These are phyloP conservation scores for Lentinula sp. DNA, from an alignment of 768 basidiomycete genomes.

Conservation along the genomic window DNA sequence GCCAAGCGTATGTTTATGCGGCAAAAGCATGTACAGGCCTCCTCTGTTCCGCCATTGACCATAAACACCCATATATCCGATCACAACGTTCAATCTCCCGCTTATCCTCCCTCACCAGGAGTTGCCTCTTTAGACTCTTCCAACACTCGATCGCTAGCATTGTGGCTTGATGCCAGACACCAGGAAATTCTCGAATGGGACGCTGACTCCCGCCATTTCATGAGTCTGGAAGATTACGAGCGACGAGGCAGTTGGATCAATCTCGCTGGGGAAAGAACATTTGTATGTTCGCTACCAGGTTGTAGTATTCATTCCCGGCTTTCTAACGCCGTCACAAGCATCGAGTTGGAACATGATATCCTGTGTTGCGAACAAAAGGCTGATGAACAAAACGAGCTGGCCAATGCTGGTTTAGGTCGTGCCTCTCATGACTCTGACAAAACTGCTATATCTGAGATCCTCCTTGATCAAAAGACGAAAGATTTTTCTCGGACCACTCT, in stretches of 20 bases:
- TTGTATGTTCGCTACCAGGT: slow-evolving; percentile 9
- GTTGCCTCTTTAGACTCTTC: slow-evolving; percentile 24
- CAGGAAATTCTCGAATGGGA: slow-evolving; percentile 20
- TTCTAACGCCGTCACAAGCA: not conserved
- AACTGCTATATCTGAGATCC: not conserved
- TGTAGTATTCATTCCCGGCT: slow-evolving; percentile 5
- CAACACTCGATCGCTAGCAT: slow-evolving; percentile 22
- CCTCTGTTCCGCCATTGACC: not conserved
- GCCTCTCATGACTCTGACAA: not conserved
- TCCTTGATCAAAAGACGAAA: not conserved
- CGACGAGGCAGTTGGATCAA: slow-evolving; percentile 42
- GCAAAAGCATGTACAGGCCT: not conserved
- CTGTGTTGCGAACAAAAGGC: not conserved
- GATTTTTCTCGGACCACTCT: not conserved
- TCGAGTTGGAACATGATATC: not conserved
- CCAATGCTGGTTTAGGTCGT: not conserved
- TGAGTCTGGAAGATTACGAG: slow-evolving; percentile 45
- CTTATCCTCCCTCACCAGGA: slow-evolving; percentile 14
- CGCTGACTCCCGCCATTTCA: slow-evolving; percentile 18
- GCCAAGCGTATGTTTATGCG: slow-evolving; percentile 12
- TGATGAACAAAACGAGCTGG: not conserved
- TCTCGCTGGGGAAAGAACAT: slow-evolving; percentile 5
- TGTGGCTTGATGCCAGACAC: slow-evolving; percentile 36
- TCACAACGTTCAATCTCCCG: slow-evolving; percentile 10
- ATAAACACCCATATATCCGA: slow-evolving; percentile 9